Percentiles rank a stretch among this genome's conserved stretches.
phyloP scores from a whole-genome alignment of 1,139 yeast genomes.

The Blastobotrys malaysiensis region DNA sequence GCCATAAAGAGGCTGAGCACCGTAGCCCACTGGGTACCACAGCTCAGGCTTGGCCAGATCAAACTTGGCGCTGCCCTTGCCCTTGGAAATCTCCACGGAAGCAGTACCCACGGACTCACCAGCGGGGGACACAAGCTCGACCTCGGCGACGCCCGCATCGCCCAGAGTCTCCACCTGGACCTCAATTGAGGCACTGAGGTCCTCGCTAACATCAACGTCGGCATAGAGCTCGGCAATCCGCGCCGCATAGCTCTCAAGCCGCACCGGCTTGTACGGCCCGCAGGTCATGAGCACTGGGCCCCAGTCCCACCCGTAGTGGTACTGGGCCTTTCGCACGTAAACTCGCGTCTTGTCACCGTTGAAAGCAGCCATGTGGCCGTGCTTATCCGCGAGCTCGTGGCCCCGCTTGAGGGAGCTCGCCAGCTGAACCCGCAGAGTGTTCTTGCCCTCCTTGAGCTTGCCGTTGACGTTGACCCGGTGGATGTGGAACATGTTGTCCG shows the following conservation, averaged over 20 bases:
- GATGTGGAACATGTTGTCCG: slow-evolving; percentile 40
- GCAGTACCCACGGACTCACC: slow-evolving; percentile 11
- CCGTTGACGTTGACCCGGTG: slow-evolving; percentile 25
- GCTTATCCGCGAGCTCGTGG: slow-evolving; percentile 25
- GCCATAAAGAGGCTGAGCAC: slow-evolving; percentile 36
- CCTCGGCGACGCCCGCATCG: slow-evolving; percentile 14
- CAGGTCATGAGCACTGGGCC: slow-evolving; percentile 46
- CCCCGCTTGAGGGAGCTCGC: slow-evolving; percentile 29
- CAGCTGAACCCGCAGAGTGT: slow-evolving; percentile 28
- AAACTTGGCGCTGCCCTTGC: slow-evolving; percentile 10
- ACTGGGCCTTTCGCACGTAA: slow-evolving; percentile 48
- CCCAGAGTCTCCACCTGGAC: slow-evolving; percentile 12
- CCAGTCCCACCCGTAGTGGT: slow-evolving; percentile 59
- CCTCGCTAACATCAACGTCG: slow-evolving; percentile 24
- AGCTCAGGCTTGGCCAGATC: slow-evolving; percentile 28
- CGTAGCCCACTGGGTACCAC: slow-evolving; percentile 43
- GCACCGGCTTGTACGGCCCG: slow-evolving; percentile 44
- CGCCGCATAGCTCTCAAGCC: slow-evolving; percentile 29
- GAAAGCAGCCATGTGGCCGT: slow-evolving; percentile 26
- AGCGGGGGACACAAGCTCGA: slow-evolving; percentile 15
- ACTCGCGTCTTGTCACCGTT: slow-evolving; percentile 42
- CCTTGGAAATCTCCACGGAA: neutral
- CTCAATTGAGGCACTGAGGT: slow-evolving; percentile 20
- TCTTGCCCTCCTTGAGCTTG: slow-evolving; percentile 19
- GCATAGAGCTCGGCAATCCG: slow-evolving; percentile 21